Evolutionary conservation across 2,329 filamentous ascomycete genomes (phyloP).

Genomic region (Ceratocystis ficicola): DNA sequence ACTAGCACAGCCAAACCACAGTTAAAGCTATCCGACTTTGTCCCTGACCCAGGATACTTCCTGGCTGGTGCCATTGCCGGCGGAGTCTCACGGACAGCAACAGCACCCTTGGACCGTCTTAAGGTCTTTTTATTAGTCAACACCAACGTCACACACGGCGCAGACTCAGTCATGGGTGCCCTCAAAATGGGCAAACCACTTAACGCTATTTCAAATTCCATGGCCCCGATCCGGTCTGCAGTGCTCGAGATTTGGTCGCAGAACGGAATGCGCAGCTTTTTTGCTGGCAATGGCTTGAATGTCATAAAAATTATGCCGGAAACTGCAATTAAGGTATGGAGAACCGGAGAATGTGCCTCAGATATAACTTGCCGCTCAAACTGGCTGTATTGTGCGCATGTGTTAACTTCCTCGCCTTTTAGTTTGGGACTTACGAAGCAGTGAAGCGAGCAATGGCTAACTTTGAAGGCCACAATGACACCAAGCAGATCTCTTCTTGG

Average conservation of each 20-base stretch:
- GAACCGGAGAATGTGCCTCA: not conserved
- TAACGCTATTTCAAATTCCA: conserved; percentile 51
- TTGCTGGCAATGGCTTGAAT: conserved; percentile 80
- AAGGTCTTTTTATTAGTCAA: conserved; percentile 97
- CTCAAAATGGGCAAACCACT: conserved; percentile 58
- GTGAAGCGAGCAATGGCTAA: conserved; percentile 77
- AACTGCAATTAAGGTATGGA: conserved; percentile 67
- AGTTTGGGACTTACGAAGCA: conserved; percentile 91
- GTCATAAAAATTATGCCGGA: conserved; percentile 98
- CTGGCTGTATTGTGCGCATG: not conserved
- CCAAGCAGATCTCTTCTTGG: conserved; percentile 63
- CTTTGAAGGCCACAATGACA: conserved; percentile 77
- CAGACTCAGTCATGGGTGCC: conserved; percentile 49
- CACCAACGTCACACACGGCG: conserved; percentile 39
- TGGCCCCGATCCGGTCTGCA: conserved; percentile 65
- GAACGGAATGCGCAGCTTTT: conserved; percentile 13
- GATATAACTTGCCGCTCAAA: no score
- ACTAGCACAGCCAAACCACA: conserved; percentile 13
- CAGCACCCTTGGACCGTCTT: conserved; percentile 87
- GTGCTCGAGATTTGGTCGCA: conserved; percentile 13
- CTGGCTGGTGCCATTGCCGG: conserved; percentile 88
- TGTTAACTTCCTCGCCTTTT: conserved; percentile 1
- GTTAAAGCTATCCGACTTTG: conserved; percentile 50
- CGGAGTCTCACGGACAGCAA: conserved; percentile 87
- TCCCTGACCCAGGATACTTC: conserved; percentile 93